These are phyloP conservation scores for Pyrenochaeta sp. DNA, from an alignment of 2,329 filamentous ascomycete species.

Conservation along the genomic window DNA sequence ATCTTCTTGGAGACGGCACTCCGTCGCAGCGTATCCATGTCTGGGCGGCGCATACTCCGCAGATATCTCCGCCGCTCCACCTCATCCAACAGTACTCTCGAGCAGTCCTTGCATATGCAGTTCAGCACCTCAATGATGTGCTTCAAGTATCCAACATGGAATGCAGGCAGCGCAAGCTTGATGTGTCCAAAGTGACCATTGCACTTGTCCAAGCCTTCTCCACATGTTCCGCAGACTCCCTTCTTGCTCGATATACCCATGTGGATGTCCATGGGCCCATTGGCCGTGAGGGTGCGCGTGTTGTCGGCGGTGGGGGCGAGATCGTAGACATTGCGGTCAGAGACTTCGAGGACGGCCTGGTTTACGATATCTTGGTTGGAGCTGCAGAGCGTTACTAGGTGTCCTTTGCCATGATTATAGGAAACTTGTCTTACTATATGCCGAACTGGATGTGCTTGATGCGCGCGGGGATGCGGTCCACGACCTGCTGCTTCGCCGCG, in stretches of 20 bases:
- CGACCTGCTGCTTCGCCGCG: slow-evolving; percentile 82
- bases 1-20: slow-evolving; percentile 87
- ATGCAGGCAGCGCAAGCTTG: slow-evolving; percentile 86
- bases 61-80: slow-evolving; percentile 78
- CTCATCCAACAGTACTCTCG: slow-evolving; percentile 82
- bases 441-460: slow-evolving; percentile 95
- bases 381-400: slow-evolving; percentile 55
- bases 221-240: slow-evolving; percentile 82
- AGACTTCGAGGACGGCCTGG: slow-evolving; percentile 92
- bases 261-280: slow-evolving; percentile 88
- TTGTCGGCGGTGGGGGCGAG: slow-evolving; percentile 70
- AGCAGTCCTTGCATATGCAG: slow-evolving; percentile 94
- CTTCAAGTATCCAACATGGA: slow-evolving; percentile 95
- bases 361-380: slow-evolving; percentile 95
- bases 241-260: slow-evolving; percentile 90
- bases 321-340: slow-evolving; percentile 93
- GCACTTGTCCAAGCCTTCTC: slow-evolving; percentile 80
- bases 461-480: slow-evolving; percentile 86
- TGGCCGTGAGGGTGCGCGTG: slow-evolving; percentile 72
- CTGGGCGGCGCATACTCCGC: slow-evolving; percentile 80
- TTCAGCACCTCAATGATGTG: slow-evolving; percentile 92
- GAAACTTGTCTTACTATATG: slow-evolving; percentile 69
- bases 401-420: not conserved
- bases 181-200: slow-evolving; percentile 97
- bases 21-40: slow-evolving; percentile 85